Evolutionary conservation across 371 early-diverging fungal species (phyloP), one percentile per base, ranked within the genome.

Genomic region (Rhizopus delemar): DNA sequence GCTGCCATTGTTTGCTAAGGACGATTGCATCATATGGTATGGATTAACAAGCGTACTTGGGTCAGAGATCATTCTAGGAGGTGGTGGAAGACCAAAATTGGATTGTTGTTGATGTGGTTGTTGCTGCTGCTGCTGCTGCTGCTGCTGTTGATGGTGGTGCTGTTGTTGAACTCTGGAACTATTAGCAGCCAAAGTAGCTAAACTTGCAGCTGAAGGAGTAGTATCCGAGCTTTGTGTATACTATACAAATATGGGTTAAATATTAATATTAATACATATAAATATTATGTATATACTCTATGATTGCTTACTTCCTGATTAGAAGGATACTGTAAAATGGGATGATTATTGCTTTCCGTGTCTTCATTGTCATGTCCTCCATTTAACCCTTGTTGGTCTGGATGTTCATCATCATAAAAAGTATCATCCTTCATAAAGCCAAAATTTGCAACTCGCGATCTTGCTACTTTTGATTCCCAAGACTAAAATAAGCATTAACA

Each of bases 381-480:
- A 36, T 55, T 48, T 29, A 29, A 29, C 7, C 28, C 22, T 8
- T 22, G 39, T 38, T 8, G 48, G 7, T 48, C 48, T 9, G 48
- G 12, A 28, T 69, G 58, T 8, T 72, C 74, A 0, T 73, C 75
- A 35, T 74, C 71, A 35, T 80, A 62, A 53, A 73, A 74, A 60
- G 69, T 73, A 13, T 54, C 59, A 5, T 81, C 81, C 22, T 85
- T 86, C 39, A 73, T 73, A 12, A 71, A 71, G 29, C 74, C 78
- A 60, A 93, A 95, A 50, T 86, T 81, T 8, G 93, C 90, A 3
- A 93, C 93, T 33, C 86, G 79, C 36, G 90, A 83, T 58, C 83
- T 81, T 53, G 87, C 83, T 36, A 95, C 82, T 66, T 93, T 95
- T 36, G 80, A 70, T 68, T 94, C 93, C 95, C 95, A 95, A 53